Evolutionary conservation across 495 filamentous ascomycete genomes (phyloP).

Genomic region (Aspergillus conjunctus): DNA sequence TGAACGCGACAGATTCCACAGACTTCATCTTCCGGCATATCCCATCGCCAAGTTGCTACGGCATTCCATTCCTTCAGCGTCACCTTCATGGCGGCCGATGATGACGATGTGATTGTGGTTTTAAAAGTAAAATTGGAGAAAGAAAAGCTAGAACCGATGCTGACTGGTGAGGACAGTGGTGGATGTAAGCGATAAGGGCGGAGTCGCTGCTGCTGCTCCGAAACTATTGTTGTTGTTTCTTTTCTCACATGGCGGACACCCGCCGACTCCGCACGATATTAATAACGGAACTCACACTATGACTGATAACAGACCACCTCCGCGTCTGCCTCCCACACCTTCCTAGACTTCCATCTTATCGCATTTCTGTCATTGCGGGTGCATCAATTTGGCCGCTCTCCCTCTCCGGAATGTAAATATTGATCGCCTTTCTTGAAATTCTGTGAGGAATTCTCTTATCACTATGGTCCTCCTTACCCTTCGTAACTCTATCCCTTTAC

Average conservation of each 20-base stretch:
- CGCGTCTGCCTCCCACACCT: conserved; percentile 7
- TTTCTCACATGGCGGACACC: conserved; percentile 37
- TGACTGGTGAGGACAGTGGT: conserved; percentile 19
- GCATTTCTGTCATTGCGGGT: conserved; percentile 14
- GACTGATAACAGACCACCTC: conserved; percentile 15
- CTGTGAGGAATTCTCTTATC: conserved; percentile 11
- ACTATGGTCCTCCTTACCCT: conserved; percentile 44
- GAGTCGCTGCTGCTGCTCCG: conserved; percentile 2
- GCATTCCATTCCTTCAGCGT: conserved; percentile 90
- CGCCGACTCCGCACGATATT: conserved; percentile 25
- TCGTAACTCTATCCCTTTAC: conserved; percentile 35
- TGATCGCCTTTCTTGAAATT: conserved; percentile 11
- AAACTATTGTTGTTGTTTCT: conserved; percentile 12
- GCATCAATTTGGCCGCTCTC: conserved; percentile 17
- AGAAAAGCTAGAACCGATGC: neutral
- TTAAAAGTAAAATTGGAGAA: neutral
- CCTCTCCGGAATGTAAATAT: conserved; percentile 33
- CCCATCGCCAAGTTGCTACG: conserved; percentile 95
- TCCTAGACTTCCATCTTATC: conserved; percentile 4
- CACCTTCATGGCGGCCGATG: conserved; percentile 76
- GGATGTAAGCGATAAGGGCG: conserved; percentile 18
- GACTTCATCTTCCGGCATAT: conserved; percentile 96
- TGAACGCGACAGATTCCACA: conserved; percentile 98
- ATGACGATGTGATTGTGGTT: neutral
- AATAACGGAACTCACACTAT: conserved; percentile 19